Base-by-base conservation (phyloP, 805 yeast genomes). In the Starmerella lactis-condensi region DNA sequence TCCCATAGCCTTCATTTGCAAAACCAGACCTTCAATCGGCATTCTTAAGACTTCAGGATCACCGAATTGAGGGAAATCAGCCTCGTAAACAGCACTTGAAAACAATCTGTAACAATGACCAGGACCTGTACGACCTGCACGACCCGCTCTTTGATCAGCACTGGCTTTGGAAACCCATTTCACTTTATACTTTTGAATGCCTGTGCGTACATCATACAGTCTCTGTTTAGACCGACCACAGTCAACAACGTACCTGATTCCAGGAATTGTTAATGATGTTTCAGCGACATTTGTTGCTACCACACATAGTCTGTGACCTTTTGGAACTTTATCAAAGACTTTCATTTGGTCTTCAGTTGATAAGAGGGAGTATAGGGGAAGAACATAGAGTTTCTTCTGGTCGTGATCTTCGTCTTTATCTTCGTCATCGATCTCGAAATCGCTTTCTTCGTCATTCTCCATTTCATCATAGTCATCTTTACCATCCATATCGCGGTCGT, bases 81-180 rank as follows among this genome's bases (percentile, higher is more conserved):
- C 67, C 49, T 89, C 95, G 51, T 62, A 89, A 6, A 91, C 76
- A 2, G 98, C 98, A 11, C 96, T 83, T 0, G 96, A 85, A 46
- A 64, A 89, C 10, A 89, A 53, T 37, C 98, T 61, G 51, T 89
- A 89, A 51, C 94, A 79, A 48, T 89, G 96, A 36, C 99, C 99
- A 0, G 98, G 95, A 0, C 96, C 98, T 1, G 94, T 83, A 64
- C 96, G 74, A 50, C 95, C 96, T 30, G 96, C 96, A 61, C 96
- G 72, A 49, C 96, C 96, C 13, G 91, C 58, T 58, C 99, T 67
- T 60, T 89, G 99, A 42, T 71, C 89, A 0, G 96, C 85, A 36
- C 93, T 75, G 2, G 99, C 99, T 46, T 89, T 82, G 28, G 93
- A 75, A 4, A 83, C 62, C 95, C 95, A 89, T 33, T 69, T 75